phyloP scores from a whole-genome alignment of 305 asterid genomes.

The Withania somnifera region DNA sequence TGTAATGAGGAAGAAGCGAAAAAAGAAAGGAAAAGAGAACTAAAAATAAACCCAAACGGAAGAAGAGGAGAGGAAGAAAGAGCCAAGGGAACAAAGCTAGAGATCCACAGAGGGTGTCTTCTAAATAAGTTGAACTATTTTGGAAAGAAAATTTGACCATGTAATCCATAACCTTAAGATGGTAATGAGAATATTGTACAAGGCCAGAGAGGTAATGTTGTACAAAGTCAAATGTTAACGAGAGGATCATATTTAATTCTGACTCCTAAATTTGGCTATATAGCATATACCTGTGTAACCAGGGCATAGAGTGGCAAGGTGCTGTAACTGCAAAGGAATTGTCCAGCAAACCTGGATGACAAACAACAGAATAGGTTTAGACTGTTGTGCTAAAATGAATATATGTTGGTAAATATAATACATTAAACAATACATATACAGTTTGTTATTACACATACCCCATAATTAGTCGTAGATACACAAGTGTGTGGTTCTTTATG shows the following conservation, averaged over 20 bases:
- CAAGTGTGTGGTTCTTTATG: conserved; percentile 61
- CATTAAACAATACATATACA: not conserved
- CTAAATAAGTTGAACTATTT: not conserved
- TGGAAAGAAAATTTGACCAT: not conserved
- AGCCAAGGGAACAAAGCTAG: not conserved
- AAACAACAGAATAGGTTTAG: conserved; percentile 8
- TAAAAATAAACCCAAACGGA: not conserved
- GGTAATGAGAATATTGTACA: not conserved
- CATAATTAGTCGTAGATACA: conserved; percentile 66
- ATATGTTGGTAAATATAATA: not conserved
- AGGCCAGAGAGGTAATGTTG: not conserved
- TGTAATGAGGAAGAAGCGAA: not conserved
- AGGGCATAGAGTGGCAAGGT: conserved; percentile 95
- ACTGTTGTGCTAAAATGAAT: not conserved
- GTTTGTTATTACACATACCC: conserved; percentile 43
- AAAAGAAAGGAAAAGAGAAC: not conserved
- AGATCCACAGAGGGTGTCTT: not conserved
- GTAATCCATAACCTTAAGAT: not conserved
- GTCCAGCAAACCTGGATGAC: conserved; percentile 68
- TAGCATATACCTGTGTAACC: conserved; percentile 74
- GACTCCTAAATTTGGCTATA: not conserved
- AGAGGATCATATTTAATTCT: not conserved
- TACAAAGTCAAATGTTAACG: not conserved
- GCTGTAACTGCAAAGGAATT: conserved; percentile 96
- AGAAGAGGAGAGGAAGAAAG: not conserved